Percentiles rank a stretch among this genome's conserved stretches.
These are phyloP conservation scores for Tylopilus vinaceipallidus DNA, from an alignment of 768 basidiomycete species.

Conservation along the genomic window DNA sequence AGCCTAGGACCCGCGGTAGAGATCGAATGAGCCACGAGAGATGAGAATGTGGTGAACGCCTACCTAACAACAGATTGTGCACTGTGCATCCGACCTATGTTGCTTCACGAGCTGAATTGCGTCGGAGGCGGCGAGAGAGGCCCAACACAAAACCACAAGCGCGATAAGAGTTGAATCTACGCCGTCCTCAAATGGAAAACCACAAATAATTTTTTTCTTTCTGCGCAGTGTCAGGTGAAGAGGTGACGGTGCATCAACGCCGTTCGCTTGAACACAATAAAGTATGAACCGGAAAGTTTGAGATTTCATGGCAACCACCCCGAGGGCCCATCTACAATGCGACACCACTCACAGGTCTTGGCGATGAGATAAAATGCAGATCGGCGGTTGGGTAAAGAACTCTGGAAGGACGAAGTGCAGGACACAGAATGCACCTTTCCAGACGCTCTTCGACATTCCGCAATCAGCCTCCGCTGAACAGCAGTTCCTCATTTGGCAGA, in stretches of 20 bases:
- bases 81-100: neutral
- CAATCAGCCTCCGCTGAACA: neutral
- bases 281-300: slow-evolving; percentile 17
- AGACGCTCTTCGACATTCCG: neutral
- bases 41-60: neutral
- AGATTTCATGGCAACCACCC: neutral
- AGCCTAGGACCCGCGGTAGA: slow-evolving; percentile 27
- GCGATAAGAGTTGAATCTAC: neutral
- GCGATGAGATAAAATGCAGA: neutral
- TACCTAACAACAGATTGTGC: neutral
- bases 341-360: neutral
- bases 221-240: neutral
- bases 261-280: slow-evolving; percentile 12
- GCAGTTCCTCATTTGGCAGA: neutral
- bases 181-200: slow-evolving; percentile 1
- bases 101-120: neutral
- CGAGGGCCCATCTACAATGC: slow-evolving; percentile 1
- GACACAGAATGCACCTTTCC: neutral
- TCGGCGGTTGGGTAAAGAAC: slow-evolving; percentile 6
- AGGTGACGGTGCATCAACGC: slow-evolving; percentile 13
- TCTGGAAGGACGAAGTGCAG: neutral
- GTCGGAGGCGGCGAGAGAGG: neutral
- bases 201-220: neutral
- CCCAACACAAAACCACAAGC: neutral
- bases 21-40: slow-evolving; percentile 1